Evolutionary conservation across 768 basidiomycete species (phyloP).

Genomic region (Lentinula detonsa): DNA sequence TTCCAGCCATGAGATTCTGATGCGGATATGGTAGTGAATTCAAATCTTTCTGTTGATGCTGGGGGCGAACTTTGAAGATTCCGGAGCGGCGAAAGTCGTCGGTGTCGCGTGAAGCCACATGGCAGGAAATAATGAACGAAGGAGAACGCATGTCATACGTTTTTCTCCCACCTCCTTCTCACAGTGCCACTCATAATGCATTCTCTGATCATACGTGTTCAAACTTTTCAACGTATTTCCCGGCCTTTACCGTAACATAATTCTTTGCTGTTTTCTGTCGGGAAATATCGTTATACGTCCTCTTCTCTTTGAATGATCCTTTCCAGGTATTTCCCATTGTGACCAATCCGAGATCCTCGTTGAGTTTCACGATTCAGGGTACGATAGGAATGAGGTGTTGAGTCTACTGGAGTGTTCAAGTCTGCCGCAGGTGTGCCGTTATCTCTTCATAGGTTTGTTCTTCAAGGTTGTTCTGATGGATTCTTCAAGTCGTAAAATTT

Average conservation of each 20-base stretch:
- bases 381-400: neutral
- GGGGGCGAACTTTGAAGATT: neutral
- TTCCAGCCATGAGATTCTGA: too few relatives aligned
- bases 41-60: neutral
- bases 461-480: neutral
- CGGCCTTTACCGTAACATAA: neutral
- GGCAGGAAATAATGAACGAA: neutral
- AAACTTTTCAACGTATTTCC: neutral
- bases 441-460: neutral
- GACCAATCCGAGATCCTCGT: neutral
- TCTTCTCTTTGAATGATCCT: neutral
- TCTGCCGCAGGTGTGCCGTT: slow-evolving; percentile 4
- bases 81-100: neutral
- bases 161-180: neutral
- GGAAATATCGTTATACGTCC: neutral
- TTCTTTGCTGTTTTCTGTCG: neutral
- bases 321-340: neutral
- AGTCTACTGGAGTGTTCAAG: neutral
- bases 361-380: neutral
- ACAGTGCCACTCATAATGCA: neutral
- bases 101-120: neutral
- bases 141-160: neutral
- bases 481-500: neutral
- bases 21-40: neutral
- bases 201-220: neutral